phyloP scores from a whole-genome alignment of 495 filamentous ascomycete species.

The Neurospora intermedia region DNA sequence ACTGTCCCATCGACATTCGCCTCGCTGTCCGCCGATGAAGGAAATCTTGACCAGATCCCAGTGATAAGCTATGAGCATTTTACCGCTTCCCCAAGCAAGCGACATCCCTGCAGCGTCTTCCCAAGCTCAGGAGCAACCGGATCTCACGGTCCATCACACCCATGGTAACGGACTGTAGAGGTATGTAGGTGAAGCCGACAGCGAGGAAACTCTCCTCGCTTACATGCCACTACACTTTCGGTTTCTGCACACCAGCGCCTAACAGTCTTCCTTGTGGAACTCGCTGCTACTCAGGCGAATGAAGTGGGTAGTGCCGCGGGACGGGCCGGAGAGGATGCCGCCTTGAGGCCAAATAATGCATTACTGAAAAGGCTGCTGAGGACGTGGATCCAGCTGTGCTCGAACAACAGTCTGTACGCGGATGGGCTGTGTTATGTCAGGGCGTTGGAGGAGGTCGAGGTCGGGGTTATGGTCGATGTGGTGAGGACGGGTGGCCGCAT shows the following conservation, averaged over 20 bases:
- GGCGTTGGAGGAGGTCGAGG: constrained; percentile 17
- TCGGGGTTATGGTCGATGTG: constrained; percentile 19
- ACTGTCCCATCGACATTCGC: constrained; percentile 2
- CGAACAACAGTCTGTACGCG: constrained; percentile 25
- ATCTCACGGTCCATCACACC: constrained; percentile 16
- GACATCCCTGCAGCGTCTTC: not conserved
- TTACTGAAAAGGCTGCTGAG: constrained; percentile 9
- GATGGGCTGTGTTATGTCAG: constrained; percentile 27
- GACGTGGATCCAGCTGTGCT: constrained; percentile 24
- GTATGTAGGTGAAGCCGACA: constrained; percentile 21
- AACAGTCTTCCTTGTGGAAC: constrained; percentile 13
- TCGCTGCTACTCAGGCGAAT: constrained; percentile 12
- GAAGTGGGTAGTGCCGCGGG: constrained; percentile 10
- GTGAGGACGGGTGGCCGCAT: constrained; percentile 20
- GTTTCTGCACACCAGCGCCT: constrained; percentile 12
- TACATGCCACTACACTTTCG: constrained; percentile 11
- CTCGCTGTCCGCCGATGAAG: not conserved
- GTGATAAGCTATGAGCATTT: not conserved
- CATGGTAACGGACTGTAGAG: constrained; percentile 24
- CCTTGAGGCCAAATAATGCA: constrained; percentile 10
- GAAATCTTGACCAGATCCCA: not conserved
- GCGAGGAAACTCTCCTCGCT: constrained; percentile 22
- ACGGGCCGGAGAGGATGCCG: constrained; percentile 14
- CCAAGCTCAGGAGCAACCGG: not conserved
- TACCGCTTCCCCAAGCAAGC: not conserved